A percentile compares a stretch with the other conserved stretches of the same genome.
Evolutionary conservation across 2,329 filamentous ascomycete species (phyloP).

Genomic region (Exophiala alcalophila): DNA sequence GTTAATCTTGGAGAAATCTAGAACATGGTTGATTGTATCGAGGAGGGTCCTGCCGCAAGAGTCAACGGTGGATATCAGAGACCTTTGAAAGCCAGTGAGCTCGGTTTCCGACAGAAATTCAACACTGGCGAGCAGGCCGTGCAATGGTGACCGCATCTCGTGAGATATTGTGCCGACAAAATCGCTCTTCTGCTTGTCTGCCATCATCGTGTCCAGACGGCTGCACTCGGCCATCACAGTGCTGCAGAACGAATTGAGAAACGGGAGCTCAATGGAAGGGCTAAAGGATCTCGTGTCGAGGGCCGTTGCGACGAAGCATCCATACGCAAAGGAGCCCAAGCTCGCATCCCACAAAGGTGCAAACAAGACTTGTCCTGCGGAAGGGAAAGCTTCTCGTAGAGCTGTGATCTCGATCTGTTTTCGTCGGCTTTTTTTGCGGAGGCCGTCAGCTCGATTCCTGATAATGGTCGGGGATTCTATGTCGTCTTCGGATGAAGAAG

Average conservation of each 20-base stretch:
- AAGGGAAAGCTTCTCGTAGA: slow-evolving; percentile 40
- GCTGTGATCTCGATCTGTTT: slow-evolving; percentile 31
- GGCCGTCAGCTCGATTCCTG: background rate
- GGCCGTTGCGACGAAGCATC: slow-evolving; percentile 11
- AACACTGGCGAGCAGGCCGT: slow-evolving; percentile 49
- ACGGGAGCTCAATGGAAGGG: slow-evolving; percentile 39
- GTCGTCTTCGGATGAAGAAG: slow-evolving; percentile 48
- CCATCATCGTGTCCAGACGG: slow-evolving; percentile 41
- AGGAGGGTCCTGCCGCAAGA: slow-evolving; percentile 51
- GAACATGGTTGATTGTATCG: slow-evolving; percentile 46
- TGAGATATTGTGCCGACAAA: slow-evolving; percentile 54
- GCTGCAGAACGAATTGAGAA: slow-evolving; percentile 40
- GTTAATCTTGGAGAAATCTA: slow-evolving; percentile 40
- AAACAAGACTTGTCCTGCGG: slow-evolving; percentile 46
- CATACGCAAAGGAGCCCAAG: slow-evolving; percentile 17
- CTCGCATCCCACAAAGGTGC: slow-evolving; percentile 52
- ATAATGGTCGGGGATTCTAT: slow-evolving; percentile 43
- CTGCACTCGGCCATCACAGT: slow-evolving; percentile 43
- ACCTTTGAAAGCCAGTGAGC: slow-evolving; percentile 41
- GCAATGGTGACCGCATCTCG: slow-evolving; percentile 50
- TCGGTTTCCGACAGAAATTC: slow-evolving; percentile 50
- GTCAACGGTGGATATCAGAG: slow-evolving; percentile 49
- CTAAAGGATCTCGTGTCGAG: slow-evolving; percentile 39
- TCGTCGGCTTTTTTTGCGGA: slow-evolving; percentile 11
- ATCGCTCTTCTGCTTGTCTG: slow-evolving; percentile 50